Conservation (phyloP, 177 flowering plant species). For the Vitis hybrid region DNA sequence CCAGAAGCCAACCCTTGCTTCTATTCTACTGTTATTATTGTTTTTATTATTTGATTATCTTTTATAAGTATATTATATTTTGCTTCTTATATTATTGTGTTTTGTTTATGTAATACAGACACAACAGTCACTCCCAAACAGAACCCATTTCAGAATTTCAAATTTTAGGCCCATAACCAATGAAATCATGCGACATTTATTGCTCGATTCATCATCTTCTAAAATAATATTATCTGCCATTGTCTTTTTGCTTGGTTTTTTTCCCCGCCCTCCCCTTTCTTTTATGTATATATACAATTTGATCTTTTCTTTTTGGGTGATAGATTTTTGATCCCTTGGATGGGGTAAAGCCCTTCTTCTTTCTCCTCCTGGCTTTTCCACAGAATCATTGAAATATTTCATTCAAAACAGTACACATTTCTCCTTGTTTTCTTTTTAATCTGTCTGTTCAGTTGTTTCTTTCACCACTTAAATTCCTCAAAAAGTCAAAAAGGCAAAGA, state of each 20-base stretch:
- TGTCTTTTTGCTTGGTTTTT: slow-evolving; percentile 7
- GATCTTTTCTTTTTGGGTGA: background rate
- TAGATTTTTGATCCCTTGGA: too few relatives aligned
- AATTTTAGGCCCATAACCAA: slow-evolving; percentile 9
- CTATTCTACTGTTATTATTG: slow-evolving; percentile 13
- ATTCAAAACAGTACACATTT: background rate
- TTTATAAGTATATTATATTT: background rate
- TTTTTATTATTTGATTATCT: background rate
- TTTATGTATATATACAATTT: background rate
- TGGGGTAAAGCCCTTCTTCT: background rate
- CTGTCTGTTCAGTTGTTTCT: slow-evolving; percentile 2
- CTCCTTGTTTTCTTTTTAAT: background rate
- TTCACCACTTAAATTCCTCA: slow-evolving; percentile 2
- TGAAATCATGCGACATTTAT: slow-evolving; percentile 10
- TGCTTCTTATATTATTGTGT: slow-evolving; percentile 11
- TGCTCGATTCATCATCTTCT: slow-evolving; percentile 10
- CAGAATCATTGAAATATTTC: slow-evolving; percentile 4
- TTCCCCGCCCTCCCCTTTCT: background rate
- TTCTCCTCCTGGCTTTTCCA: slow-evolving; percentile 8
- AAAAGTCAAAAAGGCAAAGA: slow-evolving; percentile 12
- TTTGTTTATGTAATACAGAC: slow-evolving; percentile 8
- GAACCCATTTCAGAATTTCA: slow-evolving; percentile 11
- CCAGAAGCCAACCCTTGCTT: slow-evolving; percentile 34
- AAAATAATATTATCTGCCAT: background rate
- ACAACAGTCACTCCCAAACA: slow-evolving; percentile 21